Evolutionary conservation across 2,329 filamentous ascomycete species (phyloP), one percentile per base, ranked within the genome.

Genomic region (Calonectria pseudoreteaudii): DNA sequence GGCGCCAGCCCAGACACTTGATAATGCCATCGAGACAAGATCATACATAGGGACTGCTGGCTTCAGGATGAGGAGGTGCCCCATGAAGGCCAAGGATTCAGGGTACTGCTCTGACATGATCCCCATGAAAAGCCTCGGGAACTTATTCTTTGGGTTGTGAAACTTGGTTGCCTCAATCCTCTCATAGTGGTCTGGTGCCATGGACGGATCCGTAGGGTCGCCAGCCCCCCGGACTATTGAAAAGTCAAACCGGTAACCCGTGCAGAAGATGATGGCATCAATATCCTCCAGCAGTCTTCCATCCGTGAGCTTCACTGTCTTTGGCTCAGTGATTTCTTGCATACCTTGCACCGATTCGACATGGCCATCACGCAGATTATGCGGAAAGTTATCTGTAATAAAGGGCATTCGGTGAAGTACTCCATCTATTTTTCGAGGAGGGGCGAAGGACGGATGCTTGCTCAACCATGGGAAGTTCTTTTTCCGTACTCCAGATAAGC

Each of bases 191-290:
- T 82, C 82, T 20, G 81, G 79, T 5, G 82, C 77, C n/a, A 76
- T 73, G 2, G 71, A 74, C 7, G 78, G 66, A 44, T 83, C 75
- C 14, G 76, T 77, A n/a, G 80, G 82, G 62, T 82, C 73, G 7
- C 79, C 82, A 9, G 75, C 52, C 2, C 81, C 82, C n/a, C 79
- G 71, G 28, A 84, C 67, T 0, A 82, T 52, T 8, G 82, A 81
- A 53, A 82, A 77, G 66, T 82, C 80, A 50, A 80, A 78, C n/a
- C 76, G 70, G 52, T 84, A 85, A 1, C 83, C 83, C 0, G 82
- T 80, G 72, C 82, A 83, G 70, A 81, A 76, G 53, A 85, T 76
- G 62, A 85, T 81, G 69, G 80, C 79, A 62, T 85, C 83, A 4
- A 84, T 76, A 26, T 83, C 81, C 11, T 82, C 78, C 31, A 85